phyloP scores from a whole-genome alignment of 129 eudicot genomes.

The Kitagawia praeruptora region DNA sequence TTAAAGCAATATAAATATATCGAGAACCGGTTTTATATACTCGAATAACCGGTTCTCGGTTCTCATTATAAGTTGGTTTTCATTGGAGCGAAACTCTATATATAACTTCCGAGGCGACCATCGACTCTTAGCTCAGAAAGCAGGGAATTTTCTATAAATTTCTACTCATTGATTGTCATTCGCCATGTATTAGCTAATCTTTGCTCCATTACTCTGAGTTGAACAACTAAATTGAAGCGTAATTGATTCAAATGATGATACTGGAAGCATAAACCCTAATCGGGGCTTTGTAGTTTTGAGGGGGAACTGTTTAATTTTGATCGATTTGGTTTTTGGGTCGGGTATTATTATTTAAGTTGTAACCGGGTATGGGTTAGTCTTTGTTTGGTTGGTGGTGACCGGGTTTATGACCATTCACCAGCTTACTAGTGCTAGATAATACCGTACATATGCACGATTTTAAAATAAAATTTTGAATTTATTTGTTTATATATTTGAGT shows the following conservation, averaged over 20 bases:
- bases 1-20: too few relatives aligned
- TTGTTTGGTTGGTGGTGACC: too few relatives aligned
- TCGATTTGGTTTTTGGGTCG: background rate
- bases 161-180: slow-evolving; percentile 84
- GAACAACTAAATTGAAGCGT: background rate
- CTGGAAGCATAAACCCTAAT: background rate
- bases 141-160: slow-evolving; percentile 70
- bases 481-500: too few relatives aligned
- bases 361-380: too few relatives aligned
- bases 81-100: background rate
- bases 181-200: slow-evolving; percentile 64
- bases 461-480: too few relatives aligned
- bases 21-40: too few relatives aligned
- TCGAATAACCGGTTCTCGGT: background rate
- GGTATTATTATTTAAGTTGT: too few relatives aligned
- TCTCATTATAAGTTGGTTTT: background rate
- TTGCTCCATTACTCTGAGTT: slow-evolving; percentile 51
- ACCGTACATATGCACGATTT: too few relatives aligned
- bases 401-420: too few relatives aligned
- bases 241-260: too few relatives aligned
- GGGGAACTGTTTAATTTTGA: background rate
- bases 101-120: slow-evolving; percentile 86
- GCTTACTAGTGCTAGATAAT: too few relatives aligned
- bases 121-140: slow-evolving; percentile 74
- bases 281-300: background rate